These are phyloP conservation scores for Rhizoctonia solani DNA, from an alignment of 1,284 basidiomycete species.

Conservation along the genomic window DNA sequence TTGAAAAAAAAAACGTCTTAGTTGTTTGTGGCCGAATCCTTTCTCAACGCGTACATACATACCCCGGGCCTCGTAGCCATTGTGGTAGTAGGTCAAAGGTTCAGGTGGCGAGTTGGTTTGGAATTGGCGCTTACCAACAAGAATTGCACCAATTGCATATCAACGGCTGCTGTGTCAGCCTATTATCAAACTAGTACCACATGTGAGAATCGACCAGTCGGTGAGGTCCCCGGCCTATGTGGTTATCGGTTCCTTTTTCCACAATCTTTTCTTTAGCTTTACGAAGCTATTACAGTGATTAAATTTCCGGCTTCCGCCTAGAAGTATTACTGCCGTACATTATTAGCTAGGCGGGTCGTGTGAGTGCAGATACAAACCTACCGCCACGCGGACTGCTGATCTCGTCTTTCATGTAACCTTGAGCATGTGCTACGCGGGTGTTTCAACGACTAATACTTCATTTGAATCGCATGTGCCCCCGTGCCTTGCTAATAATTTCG, in stretches of 20 bases:
- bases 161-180: conserved; percentile 9
- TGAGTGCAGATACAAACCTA: too few relatives aligned
- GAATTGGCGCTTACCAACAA: not conserved
- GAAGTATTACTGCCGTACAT: too few relatives aligned
- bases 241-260: not conserved
- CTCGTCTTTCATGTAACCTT: too few relatives aligned
- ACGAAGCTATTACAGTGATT: too few relatives aligned
- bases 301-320: too few relatives aligned
- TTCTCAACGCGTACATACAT: conserved; percentile 11
- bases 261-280: too few relatives aligned
- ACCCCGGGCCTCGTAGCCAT: conserved; percentile 33
- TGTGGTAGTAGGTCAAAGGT: not conserved
- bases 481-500: not conserved
- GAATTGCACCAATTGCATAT: not conserved
- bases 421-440: too few relatives aligned
- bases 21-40: too few relatives aligned
- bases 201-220: not conserved
- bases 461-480: not conserved
- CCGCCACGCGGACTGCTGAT: too few relatives aligned
- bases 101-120: conserved; percentile 1
- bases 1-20: conserved; percentile 41
- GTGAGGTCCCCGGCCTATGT: too few relatives aligned
- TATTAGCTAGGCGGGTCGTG: too few relatives aligned
- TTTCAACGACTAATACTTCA: too few relatives aligned
- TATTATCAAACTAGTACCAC: not conserved